Evolutionary conservation across 164 flowering plant genomes (phyloP).

Genomic region (Vitis rotundifolia): DNA sequence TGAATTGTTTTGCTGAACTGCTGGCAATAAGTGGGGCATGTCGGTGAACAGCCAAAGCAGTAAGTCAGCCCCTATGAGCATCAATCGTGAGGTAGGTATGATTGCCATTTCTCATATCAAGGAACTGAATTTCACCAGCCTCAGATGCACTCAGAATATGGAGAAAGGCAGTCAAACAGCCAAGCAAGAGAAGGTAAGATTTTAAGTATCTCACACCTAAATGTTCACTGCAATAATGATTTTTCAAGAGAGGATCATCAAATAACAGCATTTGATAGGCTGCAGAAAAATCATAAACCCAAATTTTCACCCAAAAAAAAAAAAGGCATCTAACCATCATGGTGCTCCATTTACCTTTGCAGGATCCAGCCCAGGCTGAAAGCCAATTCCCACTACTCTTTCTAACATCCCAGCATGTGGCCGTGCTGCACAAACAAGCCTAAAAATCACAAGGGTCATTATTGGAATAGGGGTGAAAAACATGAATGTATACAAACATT

Average conservation of each 20-base stretch:
- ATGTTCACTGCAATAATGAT: not conserved
- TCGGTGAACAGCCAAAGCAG: conserved; percentile 87
- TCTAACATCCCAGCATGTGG: conserved; percentile 70
- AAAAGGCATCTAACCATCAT: not conserved
- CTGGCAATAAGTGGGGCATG: conserved; percentile 95
- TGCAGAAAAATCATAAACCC: not conserved
- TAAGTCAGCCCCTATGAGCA: conserved; percentile 87
- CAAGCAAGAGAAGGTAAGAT: not conserved
- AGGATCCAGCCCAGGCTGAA: conserved; percentile 93
- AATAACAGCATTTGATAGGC: too few relatives aligned
- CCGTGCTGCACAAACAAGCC: conserved; percentile 67
- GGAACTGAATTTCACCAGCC: conserved; percentile 90
- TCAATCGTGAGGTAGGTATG: conserved; percentile 71
- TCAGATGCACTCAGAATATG: conserved; percentile 91
- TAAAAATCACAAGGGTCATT: conserved; percentile 17
- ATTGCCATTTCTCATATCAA: conserved; percentile 65
- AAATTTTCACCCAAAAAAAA: not conserved
- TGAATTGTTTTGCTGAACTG: conserved; percentile 85
- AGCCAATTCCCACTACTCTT: conserved; percentile 85
- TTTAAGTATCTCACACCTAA: not conserved
- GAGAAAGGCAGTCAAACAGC: not conserved
- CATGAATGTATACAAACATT: not conserved
- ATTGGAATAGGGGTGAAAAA: too few relatives aligned
- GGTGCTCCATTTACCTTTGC: conserved; percentile 50
- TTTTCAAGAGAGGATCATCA: too few relatives aligned